A percentile compares a stretch with the other conserved stretches of the same genome.
phyloP scores from a whole-genome alignment of 257 asterid species.

The Salvia hispanica region DNA sequence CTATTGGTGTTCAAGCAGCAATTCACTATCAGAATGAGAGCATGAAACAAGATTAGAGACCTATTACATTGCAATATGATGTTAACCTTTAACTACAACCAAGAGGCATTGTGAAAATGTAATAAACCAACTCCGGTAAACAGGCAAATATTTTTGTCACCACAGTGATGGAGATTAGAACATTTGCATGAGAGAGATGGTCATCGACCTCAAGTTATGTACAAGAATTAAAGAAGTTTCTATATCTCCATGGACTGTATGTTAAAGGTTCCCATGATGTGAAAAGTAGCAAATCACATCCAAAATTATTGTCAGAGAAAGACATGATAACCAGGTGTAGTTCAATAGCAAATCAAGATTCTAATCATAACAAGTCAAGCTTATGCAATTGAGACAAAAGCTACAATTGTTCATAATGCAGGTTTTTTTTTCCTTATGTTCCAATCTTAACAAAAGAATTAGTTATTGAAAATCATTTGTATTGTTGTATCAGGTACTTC shows the following conservation, averaged over 20 bases:
- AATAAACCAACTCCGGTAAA: background rate
- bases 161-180: background rate
- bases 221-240: background rate
- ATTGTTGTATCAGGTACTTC: background rate
- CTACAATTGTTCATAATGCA: background rate
- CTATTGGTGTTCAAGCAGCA: background rate
- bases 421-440: background rate
- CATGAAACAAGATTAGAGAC: background rate
- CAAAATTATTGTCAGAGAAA: background rate
- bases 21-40: background rate
- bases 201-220: background rate
- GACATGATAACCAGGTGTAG: background rate
- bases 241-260: background rate
- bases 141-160: background rate
- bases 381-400: background rate
- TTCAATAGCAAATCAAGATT: background rate
- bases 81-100: background rate
- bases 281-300: background rate
- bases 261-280: background rate
- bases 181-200: background rate
- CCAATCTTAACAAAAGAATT: background rate
- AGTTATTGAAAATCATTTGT: background rate
- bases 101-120: background rate
- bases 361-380: conserved; percentile 1
- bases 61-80: background rate